Conservation (phyloP, 1,139 yeast species). For the Barnettozyma hawaiiensis region DNA sequence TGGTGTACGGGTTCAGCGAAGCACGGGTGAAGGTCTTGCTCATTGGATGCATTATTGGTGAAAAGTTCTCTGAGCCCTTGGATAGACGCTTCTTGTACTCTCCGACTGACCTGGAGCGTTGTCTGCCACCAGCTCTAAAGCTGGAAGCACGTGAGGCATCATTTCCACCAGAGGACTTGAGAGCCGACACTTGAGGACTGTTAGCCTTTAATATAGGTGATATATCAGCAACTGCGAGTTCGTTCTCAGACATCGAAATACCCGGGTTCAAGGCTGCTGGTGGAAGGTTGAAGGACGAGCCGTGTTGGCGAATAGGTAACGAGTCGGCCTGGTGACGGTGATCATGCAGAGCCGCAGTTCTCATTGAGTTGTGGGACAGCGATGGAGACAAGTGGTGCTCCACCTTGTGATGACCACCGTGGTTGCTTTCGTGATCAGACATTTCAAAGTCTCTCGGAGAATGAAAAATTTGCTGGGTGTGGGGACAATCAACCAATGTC, state of each 20-base stretch:
- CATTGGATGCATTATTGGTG: constrained; percentile 22
- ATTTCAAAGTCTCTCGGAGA: too few species aligned
- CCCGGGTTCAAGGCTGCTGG: constrained; percentile 20
- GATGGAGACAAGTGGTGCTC: constrained; percentile 9
- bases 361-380: constrained; percentile 27
- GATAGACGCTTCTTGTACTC: constrained; percentile 15
- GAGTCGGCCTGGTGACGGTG: constrained; percentile 49
- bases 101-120: constrained; percentile 23
- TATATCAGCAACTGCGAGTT: constrained; percentile 12
- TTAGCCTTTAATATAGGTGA: constrained; percentile 1
- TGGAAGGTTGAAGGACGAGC: constrained; percentile 19
- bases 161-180: not conserved
- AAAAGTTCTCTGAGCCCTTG: constrained; percentile 14
- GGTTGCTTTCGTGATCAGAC: constrained; percentile 27
- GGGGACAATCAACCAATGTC: too few species aligned
- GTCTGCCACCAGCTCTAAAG: constrained; percentile 11
- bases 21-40: constrained; percentile 16
- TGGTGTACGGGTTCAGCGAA: constrained; percentile 11
- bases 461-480: too few species aligned
- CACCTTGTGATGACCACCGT: constrained; percentile 7
- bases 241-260: not conserved
- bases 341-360: constrained; percentile 44
- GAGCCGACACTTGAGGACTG: not conserved
- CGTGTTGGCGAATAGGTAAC: constrained; percentile 35
- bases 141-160: constrained; percentile 3